Conservation (phyloP, 331 rosid genomes). For the Dryas integrifolia region DNA sequence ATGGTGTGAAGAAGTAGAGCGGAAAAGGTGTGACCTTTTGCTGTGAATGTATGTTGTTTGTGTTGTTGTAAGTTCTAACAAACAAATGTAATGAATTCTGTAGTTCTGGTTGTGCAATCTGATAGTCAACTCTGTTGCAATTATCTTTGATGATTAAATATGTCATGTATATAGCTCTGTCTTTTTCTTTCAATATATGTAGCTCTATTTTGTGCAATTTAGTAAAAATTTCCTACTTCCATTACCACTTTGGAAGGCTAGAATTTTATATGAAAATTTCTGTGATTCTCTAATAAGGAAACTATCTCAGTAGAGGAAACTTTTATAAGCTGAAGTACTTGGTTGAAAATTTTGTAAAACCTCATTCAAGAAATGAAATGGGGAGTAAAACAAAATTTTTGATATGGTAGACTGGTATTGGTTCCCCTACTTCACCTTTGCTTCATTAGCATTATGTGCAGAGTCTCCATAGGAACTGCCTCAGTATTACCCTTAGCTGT, state of each 20-base stretch:
- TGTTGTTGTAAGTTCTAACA: background rate
- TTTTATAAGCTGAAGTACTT: background rate
- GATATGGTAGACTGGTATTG: background rate
- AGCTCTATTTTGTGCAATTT: conserved; percentile 1
- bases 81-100: background rate
- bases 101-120: conserved; percentile 5
- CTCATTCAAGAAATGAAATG: background rate
- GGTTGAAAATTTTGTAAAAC: background rate
- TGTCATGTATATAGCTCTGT: background rate
- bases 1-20: conserved; percentile 9
- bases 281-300: too few relatives aligned
- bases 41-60: conserved; percentile 2
- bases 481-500: background rate
- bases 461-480: background rate
- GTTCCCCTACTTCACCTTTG: background rate
- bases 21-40: conserved; percentile 1
- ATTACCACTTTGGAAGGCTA: too few relatives aligned
- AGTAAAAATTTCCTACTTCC: background rate
- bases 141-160: background rate
- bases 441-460: background rate
- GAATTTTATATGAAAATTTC: too few relatives aligned
- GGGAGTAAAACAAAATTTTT: background rate
- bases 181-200: background rate
- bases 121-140: conserved; percentile 10
- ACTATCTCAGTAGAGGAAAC: too few relatives aligned